Percentiles rank a stretch among this genome's conserved stretches.
phyloP scores from a whole-genome alignment of 768 basidiomycete genomes.

The Tylopilus felleus region DNA sequence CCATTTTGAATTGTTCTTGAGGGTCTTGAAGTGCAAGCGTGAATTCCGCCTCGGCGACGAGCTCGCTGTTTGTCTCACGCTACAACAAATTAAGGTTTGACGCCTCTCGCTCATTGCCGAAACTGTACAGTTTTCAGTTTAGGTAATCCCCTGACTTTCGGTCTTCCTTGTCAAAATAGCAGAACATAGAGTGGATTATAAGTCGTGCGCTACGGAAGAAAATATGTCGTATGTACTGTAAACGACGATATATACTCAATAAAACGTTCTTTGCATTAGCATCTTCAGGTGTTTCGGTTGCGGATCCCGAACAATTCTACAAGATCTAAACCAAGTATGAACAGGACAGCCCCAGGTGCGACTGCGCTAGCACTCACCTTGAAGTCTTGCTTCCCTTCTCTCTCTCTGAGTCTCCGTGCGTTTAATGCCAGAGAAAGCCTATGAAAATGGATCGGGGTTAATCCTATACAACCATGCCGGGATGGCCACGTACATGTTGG shows the following conservation, averaged over 20 bases:
- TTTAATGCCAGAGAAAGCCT: conserved; percentile 87
- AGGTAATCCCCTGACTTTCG: not conserved
- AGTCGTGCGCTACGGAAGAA: not conserved
- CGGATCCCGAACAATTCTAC: conserved; percentile 53
- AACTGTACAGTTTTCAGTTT: conserved; percentile 29
- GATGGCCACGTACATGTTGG: conserved; percentile 50
- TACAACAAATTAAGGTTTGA: conserved; percentile 25
- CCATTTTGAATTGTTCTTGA: conserved; percentile 51
- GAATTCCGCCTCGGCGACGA: conserved; percentile 18
- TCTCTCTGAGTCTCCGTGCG: conserved; percentile 70
- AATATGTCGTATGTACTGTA: conserved; percentile 18
- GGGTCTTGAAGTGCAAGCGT: conserved; percentile 23
- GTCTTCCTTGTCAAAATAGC: not conserved
- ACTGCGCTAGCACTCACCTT: conserved; percentile 47
- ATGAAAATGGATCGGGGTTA: not conserved
- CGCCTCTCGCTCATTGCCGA: conserved; percentile 20
- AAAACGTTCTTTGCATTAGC: not conserved
- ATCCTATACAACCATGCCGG: not conserved
- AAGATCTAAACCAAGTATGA: conserved; percentile 42
- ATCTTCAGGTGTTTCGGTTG: conserved; percentile 9
- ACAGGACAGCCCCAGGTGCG: not conserved
- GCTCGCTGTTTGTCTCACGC: conserved; percentile 22
- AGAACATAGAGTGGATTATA: conserved; percentile 6
- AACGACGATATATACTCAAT: not conserved
- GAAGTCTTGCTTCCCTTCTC: conserved; percentile 75